Base-by-base conservation (phyloP, 495 filamentous ascomycete genomes). In the Aspergillus egyptiacus region DNA sequence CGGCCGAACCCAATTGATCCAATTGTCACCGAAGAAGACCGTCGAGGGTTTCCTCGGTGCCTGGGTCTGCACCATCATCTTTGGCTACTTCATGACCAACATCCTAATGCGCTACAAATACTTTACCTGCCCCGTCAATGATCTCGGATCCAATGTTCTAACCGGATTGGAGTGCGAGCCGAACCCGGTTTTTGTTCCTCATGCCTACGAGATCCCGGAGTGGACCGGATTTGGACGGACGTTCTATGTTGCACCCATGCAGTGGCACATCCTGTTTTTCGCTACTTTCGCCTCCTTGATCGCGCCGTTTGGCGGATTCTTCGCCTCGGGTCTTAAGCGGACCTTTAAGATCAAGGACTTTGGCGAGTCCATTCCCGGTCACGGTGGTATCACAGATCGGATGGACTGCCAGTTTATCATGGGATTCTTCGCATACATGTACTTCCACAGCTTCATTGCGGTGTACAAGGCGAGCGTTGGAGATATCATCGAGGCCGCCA, bases 361-460 rank as follows among this genome's bases (percentile, higher is more conserved):
- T 66, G 94, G 94, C 60, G 89, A 99, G 63, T 89, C 87, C 15
- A 97, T 99, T 55, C 94, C 94, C 2, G 94, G 94, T 30, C 94
- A 99, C 59, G 94, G 94, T 40, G 94, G 94, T 54, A 97, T 99
- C 68, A 99, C 94, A 6, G 94, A 99, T 65, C 83, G 94, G 19
- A 97, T 99, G 94, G 94, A 99, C 60, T 99, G 94, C 70, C 94
- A 99, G 63, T 96, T 96, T 72, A 97, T 96, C 71, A 99, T 99
- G 94, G 94, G 94, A 8, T 89, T 96, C 73, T 97, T 99, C 58
- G 81, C 94, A 10, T 97, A 86, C 69, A 87, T 99, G 76, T 99
- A 99, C 69, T 97, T 93, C 69, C 89, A 95, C 66, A 91, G 88
- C 60, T 99, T 99, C 65, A 93, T 99, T 61, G 91, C 91, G 7